phyloP scores from a whole-genome alignment of 495 filamentous ascomycete genomes.

The Penicillium mononematosum region DNA sequence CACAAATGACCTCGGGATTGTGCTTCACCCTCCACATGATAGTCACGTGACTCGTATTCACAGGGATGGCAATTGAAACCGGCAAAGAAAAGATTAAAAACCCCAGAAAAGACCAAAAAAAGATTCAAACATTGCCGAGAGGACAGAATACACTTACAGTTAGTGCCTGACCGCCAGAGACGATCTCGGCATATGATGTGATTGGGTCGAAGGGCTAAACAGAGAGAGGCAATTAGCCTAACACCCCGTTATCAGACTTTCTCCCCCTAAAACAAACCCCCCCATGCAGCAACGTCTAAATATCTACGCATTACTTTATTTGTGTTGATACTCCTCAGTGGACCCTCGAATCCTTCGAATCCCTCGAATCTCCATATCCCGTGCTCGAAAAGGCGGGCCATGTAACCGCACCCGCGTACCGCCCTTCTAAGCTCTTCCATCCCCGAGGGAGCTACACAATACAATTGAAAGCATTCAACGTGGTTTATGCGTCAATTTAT shows the following conservation, averaged over 20 bases:
- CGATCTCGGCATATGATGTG: slow-evolving; percentile 22
- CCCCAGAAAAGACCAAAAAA: neutral
- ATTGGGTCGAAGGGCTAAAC: slow-evolving; percentile 9
- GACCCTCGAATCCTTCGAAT: slow-evolving; percentile 1
- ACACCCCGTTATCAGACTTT: slow-evolving; percentile 3
- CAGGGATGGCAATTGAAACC: slow-evolving; percentile 1
- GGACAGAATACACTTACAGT: neutral
- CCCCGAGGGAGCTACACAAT: neutral
- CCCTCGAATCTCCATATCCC: slow-evolving; percentile 7
- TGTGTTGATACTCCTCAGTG: slow-evolving; percentile 3
- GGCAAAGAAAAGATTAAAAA: neutral
- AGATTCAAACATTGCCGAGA: neutral
- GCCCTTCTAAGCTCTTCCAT: slow-evolving; percentile 1
- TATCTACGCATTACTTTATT: neutral
- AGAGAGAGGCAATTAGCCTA: slow-evolving; percentile 2
- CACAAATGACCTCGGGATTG: neutral
- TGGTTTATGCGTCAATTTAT: neutral
- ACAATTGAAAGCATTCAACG: slow-evolving; percentile 2
- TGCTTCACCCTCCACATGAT: neutral
- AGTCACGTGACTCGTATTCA: slow-evolving; percentile 1
- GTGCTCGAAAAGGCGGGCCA: slow-evolving; percentile 10
- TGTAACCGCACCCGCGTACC: slow-evolving; percentile 9
- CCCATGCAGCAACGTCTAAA: slow-evolving; percentile 1
- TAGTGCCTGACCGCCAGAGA: slow-evolving; percentile 25
- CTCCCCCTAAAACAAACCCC: slow-evolving; percentile 2